Conservation (phyloP, 306 rosid genomes). For the Prosopis cineraria region DNA sequence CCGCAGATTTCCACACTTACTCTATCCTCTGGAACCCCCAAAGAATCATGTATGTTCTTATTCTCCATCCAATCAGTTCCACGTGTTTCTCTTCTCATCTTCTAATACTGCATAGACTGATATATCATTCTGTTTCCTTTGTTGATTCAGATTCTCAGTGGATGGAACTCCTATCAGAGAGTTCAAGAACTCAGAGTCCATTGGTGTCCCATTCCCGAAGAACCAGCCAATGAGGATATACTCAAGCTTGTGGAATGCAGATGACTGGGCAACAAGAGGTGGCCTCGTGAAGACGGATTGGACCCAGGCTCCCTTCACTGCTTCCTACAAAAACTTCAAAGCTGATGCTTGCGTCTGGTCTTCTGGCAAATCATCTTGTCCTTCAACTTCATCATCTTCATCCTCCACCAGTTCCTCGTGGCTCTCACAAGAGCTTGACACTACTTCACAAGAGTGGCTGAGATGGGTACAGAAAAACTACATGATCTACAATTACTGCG, state of each 20-base stretch:
- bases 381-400: slow-evolving; percentile 28
- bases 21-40: slow-evolving; percentile 73
- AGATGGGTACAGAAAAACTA: slow-evolving; percentile 64
- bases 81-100: too few relatives aligned
- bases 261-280: slow-evolving; percentile 88
- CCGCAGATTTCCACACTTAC: slow-evolving; percentile 65
- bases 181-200: slow-evolving; percentile 66
- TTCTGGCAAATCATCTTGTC: slow-evolving; percentile 44
- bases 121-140: background rate
- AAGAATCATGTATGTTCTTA: slow-evolving; percentile 48
- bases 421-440: slow-evolving; percentile 51
- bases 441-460: slow-evolving; percentile 38
- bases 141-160: slow-evolving; percentile 51
- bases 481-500: slow-evolving; percentile 77
- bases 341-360: slow-evolving; percentile 51
- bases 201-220: slow-evolving; percentile 59
- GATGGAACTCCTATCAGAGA: slow-evolving; percentile 40
- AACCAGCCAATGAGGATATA: slow-evolving; percentile 64
- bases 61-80: background rate
- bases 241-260: slow-evolving; percentile 34
- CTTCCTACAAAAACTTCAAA: slow-evolving; percentile 60
- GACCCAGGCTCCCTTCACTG: slow-evolving; percentile 60
- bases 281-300: slow-evolving; percentile 73
- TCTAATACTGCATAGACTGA: background rate
- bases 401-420: slow-evolving; percentile 25